Percentiles rank a stretch among this genome's conserved stretches.
phyloP scores from a whole-genome alignment of 345 rosid species.

The Abelmoschus esculentus region DNA sequence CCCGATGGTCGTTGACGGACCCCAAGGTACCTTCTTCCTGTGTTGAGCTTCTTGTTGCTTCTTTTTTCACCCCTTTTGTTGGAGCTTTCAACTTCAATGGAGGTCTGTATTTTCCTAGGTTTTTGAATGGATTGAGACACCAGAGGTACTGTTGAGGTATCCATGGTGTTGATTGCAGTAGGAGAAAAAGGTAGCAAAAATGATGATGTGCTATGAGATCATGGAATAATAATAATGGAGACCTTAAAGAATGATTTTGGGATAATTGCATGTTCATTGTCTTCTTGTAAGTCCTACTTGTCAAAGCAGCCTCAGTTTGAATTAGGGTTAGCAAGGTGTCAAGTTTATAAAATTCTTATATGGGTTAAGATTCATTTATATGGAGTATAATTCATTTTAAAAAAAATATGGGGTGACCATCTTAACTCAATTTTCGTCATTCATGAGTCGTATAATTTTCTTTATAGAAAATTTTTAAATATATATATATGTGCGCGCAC shows the following conservation, averaged over 20 bases:
- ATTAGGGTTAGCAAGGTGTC: not conserved
- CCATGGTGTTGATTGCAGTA: slow-evolving; percentile 3
- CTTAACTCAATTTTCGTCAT: no score
- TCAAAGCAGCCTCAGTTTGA: not conserved
- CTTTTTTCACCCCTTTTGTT: slow-evolving; percentile 13
- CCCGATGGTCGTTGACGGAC: slow-evolving; percentile 58
- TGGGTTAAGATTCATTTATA: no score
- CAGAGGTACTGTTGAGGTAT: not conserved
- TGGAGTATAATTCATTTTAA: no score
- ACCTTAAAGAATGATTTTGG: not conserved
- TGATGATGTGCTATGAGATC: not conserved
- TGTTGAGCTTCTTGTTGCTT: slow-evolving; percentile 3
- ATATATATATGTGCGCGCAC: no score
- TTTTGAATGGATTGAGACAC: not conserved
- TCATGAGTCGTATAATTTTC: no score
- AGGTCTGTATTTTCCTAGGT: not conserved
- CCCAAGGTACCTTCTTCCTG: slow-evolving; percentile 31
- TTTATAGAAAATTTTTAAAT: no score
- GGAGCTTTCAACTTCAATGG: not conserved
- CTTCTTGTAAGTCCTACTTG: not conserved
- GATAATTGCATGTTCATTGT: slow-evolving; percentile 7
- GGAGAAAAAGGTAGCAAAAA: not conserved
- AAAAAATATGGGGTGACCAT: no score
- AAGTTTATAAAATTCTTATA: not conserved
- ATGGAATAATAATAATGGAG: not conserved